Evolutionary conservation across 805 yeast species (phyloP).

Genomic region (Suhomyces emberorum): DNA sequence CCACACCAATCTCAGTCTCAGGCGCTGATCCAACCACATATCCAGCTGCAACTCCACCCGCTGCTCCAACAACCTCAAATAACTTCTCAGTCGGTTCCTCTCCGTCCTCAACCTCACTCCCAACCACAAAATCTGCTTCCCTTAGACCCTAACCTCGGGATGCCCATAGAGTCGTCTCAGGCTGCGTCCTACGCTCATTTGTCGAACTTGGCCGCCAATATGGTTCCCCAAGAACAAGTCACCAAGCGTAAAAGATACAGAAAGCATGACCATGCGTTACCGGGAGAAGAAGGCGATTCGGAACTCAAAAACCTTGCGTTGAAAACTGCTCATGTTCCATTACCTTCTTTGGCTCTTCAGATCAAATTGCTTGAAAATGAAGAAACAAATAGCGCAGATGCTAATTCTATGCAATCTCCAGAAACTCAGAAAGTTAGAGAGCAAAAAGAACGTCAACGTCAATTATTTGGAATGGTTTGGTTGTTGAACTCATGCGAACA

Average conservation of each 20-base stretch:
- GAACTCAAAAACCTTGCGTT: conserved; percentile 38
- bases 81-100: no score
- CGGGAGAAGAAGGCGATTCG: conserved; percentile 35
- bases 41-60: no score
- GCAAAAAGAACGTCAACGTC: conserved; percentile 58
- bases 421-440: conserved; percentile 9
- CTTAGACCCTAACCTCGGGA: no score
- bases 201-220: no score
- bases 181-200: no score
- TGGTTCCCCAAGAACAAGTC: no score
- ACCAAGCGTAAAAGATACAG: conserved; percentile 23
- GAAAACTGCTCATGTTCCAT: conserved; percentile 30
- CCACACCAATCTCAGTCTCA: no score
- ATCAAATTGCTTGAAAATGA: conserved; percentile 42
- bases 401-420: neutral
- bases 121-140: no score
- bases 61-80: no score
- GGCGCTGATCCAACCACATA: no score
- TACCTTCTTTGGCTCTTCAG: conserved; percentile 42
- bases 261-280: conserved; percentile 27
- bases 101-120: no score
- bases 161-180: no score
- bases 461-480: conserved; percentile 81
- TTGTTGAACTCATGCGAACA: conserved; percentile 63
- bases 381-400: conserved; percentile 9